A percentile compares a stretch with the other conserved stretches of the same genome.
These are phyloP conservation scores for Lippia alba DNA, from an alignment of 305 asterid genomes.

Conservation along the genomic window DNA sequence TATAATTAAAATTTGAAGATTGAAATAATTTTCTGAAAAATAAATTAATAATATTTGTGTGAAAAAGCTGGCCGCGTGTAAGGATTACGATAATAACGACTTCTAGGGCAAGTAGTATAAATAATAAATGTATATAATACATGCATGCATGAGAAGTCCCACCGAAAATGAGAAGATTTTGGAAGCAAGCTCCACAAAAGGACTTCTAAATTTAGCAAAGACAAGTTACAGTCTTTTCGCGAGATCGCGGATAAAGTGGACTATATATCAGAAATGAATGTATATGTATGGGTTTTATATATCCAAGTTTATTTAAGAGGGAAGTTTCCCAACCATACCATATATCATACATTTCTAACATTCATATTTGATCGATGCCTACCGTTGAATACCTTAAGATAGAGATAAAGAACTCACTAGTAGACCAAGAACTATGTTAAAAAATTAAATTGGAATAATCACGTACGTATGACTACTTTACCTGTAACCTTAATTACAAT, in stretches of 20 bases:
- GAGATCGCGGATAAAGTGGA: slow-evolving; percentile 56
- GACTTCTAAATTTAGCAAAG: slow-evolving; percentile 49
- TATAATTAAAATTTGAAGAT: too few relatives aligned
- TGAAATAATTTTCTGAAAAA: neutral
- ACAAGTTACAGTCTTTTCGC: slow-evolving; percentile 34
- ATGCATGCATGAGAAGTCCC: slow-evolving; percentile 25
- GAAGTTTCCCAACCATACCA: neutral
- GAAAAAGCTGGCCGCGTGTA: neutral
- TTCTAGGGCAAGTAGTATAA: neutral
- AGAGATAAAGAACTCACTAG: neutral
- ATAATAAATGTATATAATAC: neutral
- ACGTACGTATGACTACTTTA: too few relatives aligned
- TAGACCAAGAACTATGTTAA: neutral
- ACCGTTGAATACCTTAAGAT: neutral
- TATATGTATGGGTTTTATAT: neutral
- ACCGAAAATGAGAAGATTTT: slow-evolving; percentile 29
- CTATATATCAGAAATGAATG: neutral
- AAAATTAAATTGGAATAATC: neutral
- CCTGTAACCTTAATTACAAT: too few relatives aligned
- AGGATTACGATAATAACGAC: slow-evolving; percentile 5
- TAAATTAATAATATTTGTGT: neutral
- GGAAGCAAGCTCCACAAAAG: slow-evolving; percentile 23
- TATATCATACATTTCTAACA: neutral
- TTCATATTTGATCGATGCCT: slow-evolving; percentile 19
- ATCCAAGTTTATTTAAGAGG: slow-evolving; percentile 29